Evolutionary conservation across 768 basidiomycete species (phyloP), one percentile per base, ranked within the genome.

Genomic region (Cyathus striatus): DNA sequence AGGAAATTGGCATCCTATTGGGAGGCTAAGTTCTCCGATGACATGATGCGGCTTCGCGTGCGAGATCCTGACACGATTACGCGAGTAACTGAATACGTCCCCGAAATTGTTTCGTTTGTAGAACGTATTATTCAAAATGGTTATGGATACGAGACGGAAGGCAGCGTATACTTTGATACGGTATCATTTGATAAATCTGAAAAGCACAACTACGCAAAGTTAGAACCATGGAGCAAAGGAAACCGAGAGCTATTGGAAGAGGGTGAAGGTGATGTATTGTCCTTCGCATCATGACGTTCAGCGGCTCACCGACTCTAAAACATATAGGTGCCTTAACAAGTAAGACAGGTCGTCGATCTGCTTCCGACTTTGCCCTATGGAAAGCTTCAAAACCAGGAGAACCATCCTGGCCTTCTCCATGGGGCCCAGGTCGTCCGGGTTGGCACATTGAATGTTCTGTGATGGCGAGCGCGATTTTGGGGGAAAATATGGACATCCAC

Each of bases 361-460:
- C 83, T 1, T 75, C 93, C 5, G 96, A 99, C 65, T 99, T 99
- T 63, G 96, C 96, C 4, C 70, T 99, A 10, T 99, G 96, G 96
- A 99, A 99, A 65, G 83, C 88, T 2, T 90, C 91, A 23, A 95
- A 93, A 68, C 81, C 91, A 2, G 96, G 96, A 5, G 96, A 99
- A 61, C 96, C 96, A 2, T 84, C 84, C 3, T 99, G 96, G 95
- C 80, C 85, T 0, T 96, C 93, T 9, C 86, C 91, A 4, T 99
- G 96, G 96, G 96, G 96, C 14, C 70, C 70, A 32, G 93, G 94
- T n/a, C 76, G 95, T 33, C 95, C 95, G 3, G 95, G 95, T 13
- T 99, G 95, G 95, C 95, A 99, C 61, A 98, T 99, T 45, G 95
- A 99, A 61, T 99, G 95, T 65, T 94, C 90, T 3, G 95, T 96